Evolutionary conservation across 306 rosid species (phyloP).

Genomic region (Coriaria nepalensis): DNA sequence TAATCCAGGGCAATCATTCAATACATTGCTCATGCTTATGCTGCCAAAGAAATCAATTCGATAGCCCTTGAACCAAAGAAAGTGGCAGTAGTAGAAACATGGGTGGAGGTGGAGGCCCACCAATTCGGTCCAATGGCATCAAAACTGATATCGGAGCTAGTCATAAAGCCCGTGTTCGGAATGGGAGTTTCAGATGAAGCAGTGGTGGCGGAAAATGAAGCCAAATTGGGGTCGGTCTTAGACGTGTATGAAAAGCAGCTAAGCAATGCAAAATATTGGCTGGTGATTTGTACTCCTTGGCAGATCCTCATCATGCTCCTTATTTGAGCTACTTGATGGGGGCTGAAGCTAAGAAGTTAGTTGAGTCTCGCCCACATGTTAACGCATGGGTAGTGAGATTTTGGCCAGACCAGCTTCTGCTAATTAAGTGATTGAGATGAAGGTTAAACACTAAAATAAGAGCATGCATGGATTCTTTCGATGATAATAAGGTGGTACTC

Average conservation of each 20-base stretch:
- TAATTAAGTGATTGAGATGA: slow-evolving; percentile 41
- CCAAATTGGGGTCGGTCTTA: slow-evolving; percentile 34
- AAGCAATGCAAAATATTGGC: slow-evolving; percentile 40
- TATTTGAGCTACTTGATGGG: slow-evolving; percentile 25
- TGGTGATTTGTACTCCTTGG: slow-evolving; percentile 43
- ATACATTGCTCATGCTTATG: slow-evolving; percentile 29
- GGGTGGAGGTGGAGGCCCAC: slow-evolving; percentile 52
- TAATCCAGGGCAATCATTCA: slow-evolving; percentile 58
- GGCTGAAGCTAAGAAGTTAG: slow-evolving; percentile 19
- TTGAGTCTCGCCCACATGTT: slow-evolving; percentile 38
- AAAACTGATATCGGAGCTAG: slow-evolving; percentile 36
- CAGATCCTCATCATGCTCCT: slow-evolving; percentile 66
- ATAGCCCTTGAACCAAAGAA: slow-evolving; percentile 25
- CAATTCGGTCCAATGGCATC: slow-evolving; percentile 36
- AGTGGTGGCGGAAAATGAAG: slow-evolving; percentile 41
- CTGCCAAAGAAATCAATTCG: slow-evolving; percentile 35
- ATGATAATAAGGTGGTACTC: too few relatives aligned
- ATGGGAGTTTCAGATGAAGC: slow-evolving; percentile 16
- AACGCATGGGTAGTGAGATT: slow-evolving; percentile 49
- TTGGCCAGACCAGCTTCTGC: slow-evolving; percentile 61
- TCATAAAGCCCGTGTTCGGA: slow-evolving; percentile 21
- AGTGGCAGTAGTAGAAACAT: slow-evolving; percentile 22
- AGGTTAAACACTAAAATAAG: too few relatives aligned
- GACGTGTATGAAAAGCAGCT: slow-evolving; percentile 44
- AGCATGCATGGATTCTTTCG: too few relatives aligned